Conservation (phyloP, 164 flowering plant species). For the Platanus orientalis region DNA sequence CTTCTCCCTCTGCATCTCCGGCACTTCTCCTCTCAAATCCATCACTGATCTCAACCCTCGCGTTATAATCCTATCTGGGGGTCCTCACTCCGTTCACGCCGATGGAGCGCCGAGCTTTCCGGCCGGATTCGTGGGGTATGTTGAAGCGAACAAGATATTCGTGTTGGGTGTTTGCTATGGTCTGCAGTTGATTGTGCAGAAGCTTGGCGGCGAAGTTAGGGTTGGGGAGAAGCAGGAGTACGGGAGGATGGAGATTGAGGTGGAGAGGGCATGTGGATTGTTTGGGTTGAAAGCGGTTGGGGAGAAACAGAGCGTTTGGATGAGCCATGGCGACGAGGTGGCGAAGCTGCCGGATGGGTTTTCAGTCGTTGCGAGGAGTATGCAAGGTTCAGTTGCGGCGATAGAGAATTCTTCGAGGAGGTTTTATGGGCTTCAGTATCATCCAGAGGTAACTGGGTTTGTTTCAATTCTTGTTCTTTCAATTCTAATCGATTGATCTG, state of each 20-base stretch:
- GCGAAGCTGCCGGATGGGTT: constrained; percentile 72
- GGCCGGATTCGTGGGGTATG: constrained; percentile 69
- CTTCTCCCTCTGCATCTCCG: constrained; percentile 86
- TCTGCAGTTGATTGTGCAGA: constrained; percentile 81
- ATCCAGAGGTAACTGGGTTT: constrained; percentile 17
- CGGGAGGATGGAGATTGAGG: constrained; percentile 86
- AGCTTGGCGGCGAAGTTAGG: constrained; percentile 74
- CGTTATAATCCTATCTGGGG: constrained; percentile 88
- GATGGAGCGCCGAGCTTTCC: constrained; percentile 62
- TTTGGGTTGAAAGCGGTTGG: constrained; percentile 48
- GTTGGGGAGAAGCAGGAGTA: constrained; percentile 84
- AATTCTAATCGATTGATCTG: neutral
- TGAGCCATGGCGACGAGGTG: constrained; percentile 97
- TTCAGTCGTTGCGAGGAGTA: constrained; percentile 63
- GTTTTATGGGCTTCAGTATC: constrained; percentile 33
- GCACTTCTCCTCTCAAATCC: constrained; percentile 39
- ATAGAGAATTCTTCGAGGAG: constrained; percentile 52
- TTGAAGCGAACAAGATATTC: constrained; percentile 43
- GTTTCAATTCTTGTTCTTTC: neutral
- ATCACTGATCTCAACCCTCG: constrained; percentile 47
- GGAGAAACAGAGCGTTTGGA: constrained; percentile 80
- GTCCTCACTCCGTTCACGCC: constrained; percentile 87
- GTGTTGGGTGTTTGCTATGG: constrained; percentile 94
- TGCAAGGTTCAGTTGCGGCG: constrained; percentile 74
- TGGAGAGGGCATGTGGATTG: constrained; percentile 40